Evolutionary conservation across 345 rosid species (phyloP).

Genomic region (Aquilaria malaccensis): DNA sequence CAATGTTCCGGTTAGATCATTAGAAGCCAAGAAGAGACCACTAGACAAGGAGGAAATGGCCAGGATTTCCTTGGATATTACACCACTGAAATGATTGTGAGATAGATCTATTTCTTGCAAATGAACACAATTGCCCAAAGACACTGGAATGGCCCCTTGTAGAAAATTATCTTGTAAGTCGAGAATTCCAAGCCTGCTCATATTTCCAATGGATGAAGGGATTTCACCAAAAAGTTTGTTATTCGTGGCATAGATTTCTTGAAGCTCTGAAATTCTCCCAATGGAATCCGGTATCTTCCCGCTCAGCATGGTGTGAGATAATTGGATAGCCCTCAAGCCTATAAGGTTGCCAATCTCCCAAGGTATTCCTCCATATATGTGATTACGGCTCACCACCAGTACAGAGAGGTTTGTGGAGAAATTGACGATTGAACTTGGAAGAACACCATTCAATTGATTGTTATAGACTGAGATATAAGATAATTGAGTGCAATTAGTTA

Average conservation of each 20-base stretch:
- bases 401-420: not conserved
- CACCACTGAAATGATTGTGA: constrained; percentile 12
- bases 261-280: constrained; percentile 11
- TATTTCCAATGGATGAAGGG: constrained; percentile 13
- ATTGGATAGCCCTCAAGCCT: constrained; percentile 1
- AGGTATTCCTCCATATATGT: constrained; percentile 15
- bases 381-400: not conserved
- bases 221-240: constrained; percentile 11
- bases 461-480: not conserved
- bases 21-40: not conserved
- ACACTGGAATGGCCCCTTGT: constrained; percentile 18
- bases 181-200: not conserved
- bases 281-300: constrained; percentile 12
- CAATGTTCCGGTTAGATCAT: constrained; percentile 5
- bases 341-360: constrained; percentile 12
- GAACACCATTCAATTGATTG: constrained; percentile 14
- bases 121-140: constrained; percentile 5
- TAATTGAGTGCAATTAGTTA: constrained; percentile 13
- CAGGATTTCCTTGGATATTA: constrained; percentile 10
- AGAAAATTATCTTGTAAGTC: constrained; percentile 6
- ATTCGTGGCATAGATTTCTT: not conserved
- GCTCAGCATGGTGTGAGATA: not conserved
- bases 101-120: not conserved
- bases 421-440: constrained; percentile 15
- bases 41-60: constrained; percentile 1